Conservation (phyloP, 1,284 basidiomycete species). For the Erythrobasidium hasegawianum region DNA sequence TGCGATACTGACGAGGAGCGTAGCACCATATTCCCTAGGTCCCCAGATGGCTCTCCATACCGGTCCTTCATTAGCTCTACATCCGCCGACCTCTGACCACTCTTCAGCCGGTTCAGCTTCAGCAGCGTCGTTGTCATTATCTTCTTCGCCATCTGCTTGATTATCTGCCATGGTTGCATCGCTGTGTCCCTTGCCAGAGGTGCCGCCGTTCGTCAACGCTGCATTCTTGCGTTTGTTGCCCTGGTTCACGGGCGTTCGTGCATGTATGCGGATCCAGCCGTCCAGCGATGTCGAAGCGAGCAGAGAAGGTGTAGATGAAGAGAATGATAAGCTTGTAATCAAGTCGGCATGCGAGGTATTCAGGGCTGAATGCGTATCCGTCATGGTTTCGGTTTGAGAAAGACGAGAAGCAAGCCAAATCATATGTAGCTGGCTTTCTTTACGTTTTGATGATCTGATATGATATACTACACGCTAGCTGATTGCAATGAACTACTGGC, state of each 20-base stretch:
- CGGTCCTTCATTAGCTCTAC: conserved; percentile 33
- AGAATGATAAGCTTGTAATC: conserved; percentile 76
- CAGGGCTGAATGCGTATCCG: conserved; percentile 52
- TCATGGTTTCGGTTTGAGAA: too few species aligned
- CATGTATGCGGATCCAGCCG: conserved; percentile 58
- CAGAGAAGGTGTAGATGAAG: conserved; percentile 75
- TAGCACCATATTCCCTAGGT: conserved; percentile 44
- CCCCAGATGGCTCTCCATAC: conserved; percentile 34
- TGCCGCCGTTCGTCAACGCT: not conserved
- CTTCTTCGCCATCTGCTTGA: conserved; percentile 24
- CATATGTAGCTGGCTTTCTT: too few species aligned
- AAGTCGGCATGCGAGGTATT: conserved; percentile 70
- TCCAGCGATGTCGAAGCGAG: conserved; percentile 72
- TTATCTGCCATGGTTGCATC: conserved; percentile 11
- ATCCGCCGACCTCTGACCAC: conserved; percentile 26
- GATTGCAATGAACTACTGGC: too few species aligned
- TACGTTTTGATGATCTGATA: too few species aligned
- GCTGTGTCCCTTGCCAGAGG: conserved; percentile 13
- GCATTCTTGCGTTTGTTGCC: conserved; percentile 49
- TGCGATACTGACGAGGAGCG: conserved; percentile 46
- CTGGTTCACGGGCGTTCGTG: conserved; percentile 8
- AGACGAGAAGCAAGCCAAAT: too few species aligned
- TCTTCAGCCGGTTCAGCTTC: conserved; percentile 9
- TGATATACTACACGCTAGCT: too few species aligned
- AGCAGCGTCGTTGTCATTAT: not conserved